phyloP scores from a whole-genome alignment of 2,329 filamentous ascomycete species.

The Didymella segeticola region DNA sequence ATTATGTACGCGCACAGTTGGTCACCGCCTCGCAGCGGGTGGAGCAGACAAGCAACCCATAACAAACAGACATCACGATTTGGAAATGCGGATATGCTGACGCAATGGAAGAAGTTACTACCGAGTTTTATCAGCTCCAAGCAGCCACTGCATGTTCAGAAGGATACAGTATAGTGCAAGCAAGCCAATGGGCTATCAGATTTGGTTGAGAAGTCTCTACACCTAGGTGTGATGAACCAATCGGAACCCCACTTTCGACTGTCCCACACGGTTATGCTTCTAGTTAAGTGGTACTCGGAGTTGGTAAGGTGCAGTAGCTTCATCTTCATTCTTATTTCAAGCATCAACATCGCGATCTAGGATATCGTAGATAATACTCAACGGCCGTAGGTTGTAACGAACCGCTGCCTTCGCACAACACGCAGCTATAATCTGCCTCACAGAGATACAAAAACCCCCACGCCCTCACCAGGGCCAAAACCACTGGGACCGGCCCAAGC shows the following conservation, averaged over 20 bases:
- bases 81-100: not conserved
- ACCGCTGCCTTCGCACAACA: not conserved
- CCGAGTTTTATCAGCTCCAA: no score
- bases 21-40: conserved; percentile 4
- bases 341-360: conserved; percentile 13
- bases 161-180: no score
- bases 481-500: conserved; percentile 43
- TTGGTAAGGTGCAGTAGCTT: no score
- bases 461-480: conserved; percentile 13
- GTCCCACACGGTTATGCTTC: no score
- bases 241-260: no score
- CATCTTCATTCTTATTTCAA: conserved; percentile 3
- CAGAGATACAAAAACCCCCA: conserved; percentile 6
- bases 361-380: conserved; percentile 14
- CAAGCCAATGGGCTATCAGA: no score
- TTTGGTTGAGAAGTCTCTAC: no score
- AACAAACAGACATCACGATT: not conserved
- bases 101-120: not conserved
- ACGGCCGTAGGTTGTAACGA: conserved; percentile 4
- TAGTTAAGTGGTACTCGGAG: no score
- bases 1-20: conserved; percentile 1
- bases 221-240: no score
- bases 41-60: not conserved
- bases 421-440: not conserved
- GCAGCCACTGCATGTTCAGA: no score